These are phyloP conservation scores for Gossypium lobatum DNA, from an alignment of 441 rosid genomes.

Conservation along the genomic window DNA sequence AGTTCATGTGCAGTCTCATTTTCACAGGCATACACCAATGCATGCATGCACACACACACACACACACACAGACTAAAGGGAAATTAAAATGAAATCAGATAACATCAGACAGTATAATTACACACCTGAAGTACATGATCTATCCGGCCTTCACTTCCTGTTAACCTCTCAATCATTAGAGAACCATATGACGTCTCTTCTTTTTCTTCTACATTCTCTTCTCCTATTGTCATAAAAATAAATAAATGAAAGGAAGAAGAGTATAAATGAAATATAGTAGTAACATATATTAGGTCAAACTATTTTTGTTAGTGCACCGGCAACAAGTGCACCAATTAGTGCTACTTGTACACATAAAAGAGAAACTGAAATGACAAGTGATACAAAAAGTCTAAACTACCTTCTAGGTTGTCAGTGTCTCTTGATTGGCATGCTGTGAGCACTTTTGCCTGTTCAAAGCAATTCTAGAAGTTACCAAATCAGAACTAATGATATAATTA, in stretches of 20 bases:
- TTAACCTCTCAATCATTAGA: slow-evolving; percentile 73
- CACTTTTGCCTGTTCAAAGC: slow-evolving; percentile 52
- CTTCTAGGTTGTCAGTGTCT: slow-evolving; percentile 44
- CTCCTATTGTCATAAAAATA: slow-evolving; percentile 35
- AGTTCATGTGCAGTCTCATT: slow-evolving; percentile 6
- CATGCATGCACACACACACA: neutral
- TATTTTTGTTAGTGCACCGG: neutral
- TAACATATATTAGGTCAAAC: neutral
- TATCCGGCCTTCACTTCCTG: slow-evolving; percentile 75
- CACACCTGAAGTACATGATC: slow-evolving; percentile 89
- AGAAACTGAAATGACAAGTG: neutral
- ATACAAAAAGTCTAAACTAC: slow-evolving; percentile 28
- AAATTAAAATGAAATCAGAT: neutral
- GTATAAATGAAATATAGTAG: neutral
- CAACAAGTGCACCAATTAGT: neutral
- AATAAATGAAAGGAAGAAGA: neutral
- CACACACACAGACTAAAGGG: neutral
- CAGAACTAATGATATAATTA: slow-evolving; percentile 6
- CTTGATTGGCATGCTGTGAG: slow-evolving; percentile 82
- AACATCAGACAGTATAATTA: slow-evolving; percentile 12
- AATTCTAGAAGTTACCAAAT: slow-evolving; percentile 1
- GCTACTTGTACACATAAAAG: neutral
- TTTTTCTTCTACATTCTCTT: slow-evolving; percentile 39
- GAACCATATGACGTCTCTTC: slow-evolving; percentile 71
- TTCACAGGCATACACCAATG: neutral